These are phyloP conservation scores for Ploettnerulaceae sp. DNA, from an alignment of 2,329 filamentous ascomycete species.

Conservation along the genomic window DNA sequence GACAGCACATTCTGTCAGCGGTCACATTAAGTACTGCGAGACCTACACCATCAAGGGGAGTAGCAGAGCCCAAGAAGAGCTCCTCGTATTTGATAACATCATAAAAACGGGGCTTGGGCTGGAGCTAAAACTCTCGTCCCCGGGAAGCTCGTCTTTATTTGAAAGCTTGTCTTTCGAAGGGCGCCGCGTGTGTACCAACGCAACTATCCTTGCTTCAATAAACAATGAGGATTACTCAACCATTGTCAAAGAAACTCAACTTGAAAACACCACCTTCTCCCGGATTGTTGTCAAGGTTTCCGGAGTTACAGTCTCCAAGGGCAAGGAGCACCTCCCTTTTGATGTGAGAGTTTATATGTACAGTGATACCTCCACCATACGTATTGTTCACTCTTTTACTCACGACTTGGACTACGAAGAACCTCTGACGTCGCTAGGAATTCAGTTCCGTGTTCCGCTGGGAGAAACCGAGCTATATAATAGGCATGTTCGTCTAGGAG, in stretches of 20 bases:
- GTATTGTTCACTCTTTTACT: conserved; percentile 4
- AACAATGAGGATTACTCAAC: not conserved
- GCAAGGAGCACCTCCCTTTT: conserved; percentile 5
- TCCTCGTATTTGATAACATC: not conserved
- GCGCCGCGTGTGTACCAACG: not conserved
- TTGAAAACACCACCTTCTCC: conserved; percentile 9
- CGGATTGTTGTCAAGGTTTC: conserved; percentile 1
- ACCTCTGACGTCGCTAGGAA: conserved; percentile 1
- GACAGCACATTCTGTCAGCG: conserved; percentile 6
- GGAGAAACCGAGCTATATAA: conserved; percentile 1
- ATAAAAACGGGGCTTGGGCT: not conserved
- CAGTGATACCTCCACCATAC: not conserved
- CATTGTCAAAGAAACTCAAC: not conserved
- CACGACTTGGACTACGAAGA: conserved; percentile 4
- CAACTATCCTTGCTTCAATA: conserved; percentile 7
- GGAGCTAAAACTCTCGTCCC: not conserved
- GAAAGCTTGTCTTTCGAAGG: not conserved
- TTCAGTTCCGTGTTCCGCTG: not conserved
- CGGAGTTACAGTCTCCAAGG: not conserved
- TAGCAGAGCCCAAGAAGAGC: not conserved
- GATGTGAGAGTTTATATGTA: conserved; percentile 4
- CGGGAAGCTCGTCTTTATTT: conserved; percentile 4
- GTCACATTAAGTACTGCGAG: not conserved
- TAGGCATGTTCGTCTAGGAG: conserved; percentile 52
- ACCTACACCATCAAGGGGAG: conserved; percentile 2